Conservation (phyloP, 495 filamentous ascomycete genomes). For the Penicillium diatomitis region DNA sequence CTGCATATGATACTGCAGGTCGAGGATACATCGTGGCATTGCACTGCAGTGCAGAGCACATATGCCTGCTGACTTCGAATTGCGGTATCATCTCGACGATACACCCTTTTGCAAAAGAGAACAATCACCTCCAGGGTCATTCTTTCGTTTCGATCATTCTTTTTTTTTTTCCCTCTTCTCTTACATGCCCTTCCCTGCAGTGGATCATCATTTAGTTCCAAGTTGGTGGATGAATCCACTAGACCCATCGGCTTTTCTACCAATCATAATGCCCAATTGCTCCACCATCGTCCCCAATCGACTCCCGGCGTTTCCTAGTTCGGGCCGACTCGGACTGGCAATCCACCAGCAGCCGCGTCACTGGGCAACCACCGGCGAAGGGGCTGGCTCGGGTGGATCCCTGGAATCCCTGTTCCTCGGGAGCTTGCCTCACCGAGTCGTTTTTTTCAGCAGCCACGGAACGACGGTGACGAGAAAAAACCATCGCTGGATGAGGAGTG, state of each 20-base stretch:
- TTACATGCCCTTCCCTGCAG: constrained; percentile 19
- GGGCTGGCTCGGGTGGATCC: constrained; percentile 12
- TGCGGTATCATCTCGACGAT: too few relatives aligned
- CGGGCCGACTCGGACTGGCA: constrained; percentile 27
- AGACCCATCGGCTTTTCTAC: background rate
- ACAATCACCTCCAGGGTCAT: too few relatives aligned
- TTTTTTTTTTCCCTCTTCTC: background rate
- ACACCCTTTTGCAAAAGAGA: too few relatives aligned
- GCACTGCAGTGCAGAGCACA: too few relatives aligned
- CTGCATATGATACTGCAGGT: too few relatives aligned
- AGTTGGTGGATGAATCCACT: constrained; percentile 14
- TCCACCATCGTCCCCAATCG: constrained; percentile 10
- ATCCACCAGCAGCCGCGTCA: constrained; percentile 17
- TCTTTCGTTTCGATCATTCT: background rate
- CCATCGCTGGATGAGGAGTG: too few relatives aligned
- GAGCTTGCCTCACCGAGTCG: constrained; percentile 20
- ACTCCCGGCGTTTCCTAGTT: constrained; percentile 21
- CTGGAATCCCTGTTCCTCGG: constrained; percentile 14
- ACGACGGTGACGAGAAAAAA: too few relatives aligned
- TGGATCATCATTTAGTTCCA: constrained; percentile 19
- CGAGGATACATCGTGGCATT: too few relatives aligned
- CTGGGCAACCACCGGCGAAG: constrained; percentile 21
- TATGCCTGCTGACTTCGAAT: too few relatives aligned
- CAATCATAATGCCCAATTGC: constrained; percentile 12
- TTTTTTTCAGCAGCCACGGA: constrained; percentile 17